Base-by-base conservation (phyloP, 1,284 basidiomycete species). In the Megacollybia platyphylla region DNA sequence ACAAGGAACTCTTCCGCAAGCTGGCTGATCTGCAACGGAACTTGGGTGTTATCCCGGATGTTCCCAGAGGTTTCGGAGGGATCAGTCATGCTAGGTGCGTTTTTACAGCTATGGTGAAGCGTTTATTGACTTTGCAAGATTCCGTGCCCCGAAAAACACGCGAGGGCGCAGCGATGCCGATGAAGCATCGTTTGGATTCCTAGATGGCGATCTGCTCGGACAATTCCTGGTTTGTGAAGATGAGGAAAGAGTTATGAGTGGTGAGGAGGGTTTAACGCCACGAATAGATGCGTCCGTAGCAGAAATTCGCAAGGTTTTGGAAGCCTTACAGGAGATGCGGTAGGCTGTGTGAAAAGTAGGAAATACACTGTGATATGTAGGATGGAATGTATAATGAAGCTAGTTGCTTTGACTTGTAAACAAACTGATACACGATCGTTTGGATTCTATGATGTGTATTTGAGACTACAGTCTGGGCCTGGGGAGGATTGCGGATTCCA, bases 121-220 rank as follows among this genome's bases (percentile, higher is more conserved):
- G 35, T 39, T 30, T 35, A 39, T 27, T 47, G 27, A 29, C 15
- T 45, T 30, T 39, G 27, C 3, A 36, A 88, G 84, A 46, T 87
- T 75, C 60, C 73, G 89, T 39, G 68, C 78, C 2, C 81, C 83
- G 0, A 73, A 72, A 43, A 71, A 65, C 42, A 63, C 61, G 37
- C 53, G 70, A 51, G 70, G 80, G 47, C 60, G 68, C 43, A 68
- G 73, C 53, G 73, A 78, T 56, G 62, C 71, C 42, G 72, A 84
- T 47, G 50, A 60, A 39, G 55, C 66, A 10, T 67, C 75, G 13
- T 60, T 72, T 55, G 91, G 91, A 2, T 92, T 96, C 67, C 67
- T 96, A 24, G 91, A 97, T 51, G 92, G 91, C 2, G 86, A 91
- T 54, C 88, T 91, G 52, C 59, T 93, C 24, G 86, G 91, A 57